Evolutionary conservation across 106 monocot genomes (phyloP), one percentile per base, ranked within the genome.

Genomic region (Alisma plantagoaquatica): DNA sequence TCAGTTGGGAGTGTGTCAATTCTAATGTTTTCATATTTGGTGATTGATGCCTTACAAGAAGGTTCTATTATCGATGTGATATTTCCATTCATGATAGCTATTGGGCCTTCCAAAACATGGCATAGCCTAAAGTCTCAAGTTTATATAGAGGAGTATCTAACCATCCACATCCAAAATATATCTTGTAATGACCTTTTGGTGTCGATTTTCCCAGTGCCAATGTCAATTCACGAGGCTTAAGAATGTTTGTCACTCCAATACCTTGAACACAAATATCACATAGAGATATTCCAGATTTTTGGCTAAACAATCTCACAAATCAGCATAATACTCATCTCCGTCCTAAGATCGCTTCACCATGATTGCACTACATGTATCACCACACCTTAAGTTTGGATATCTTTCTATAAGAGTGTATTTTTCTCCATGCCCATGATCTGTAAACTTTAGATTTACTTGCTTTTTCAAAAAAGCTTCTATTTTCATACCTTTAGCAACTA

Each of bases 71-170:
- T 85, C 2, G 89, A 73, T 0, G 96, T 96, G 52, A 88, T 96
- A 53, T 96, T 96, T 3, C 96, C 96, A 53, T 96, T 96, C 89
- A 96, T 96, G 47, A 96, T 84, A 42, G 89, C 70, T 30, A 73
- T 65, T 17, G 96, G 96, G 5, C 96, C 89, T 19, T 64, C 23
- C 54, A 96, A 33, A 14, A 46, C 31, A 45, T 84, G 69, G 1
- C 96, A 51, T 68, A 84, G 2, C 84, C 89, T 56, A 96, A 54
- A 15, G 71, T 89, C 54, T 84, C 81, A 16, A 96, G 69, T 63
- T 74, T 84, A 65, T 44, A 96, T 8, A 96, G 65, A 49, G 76
- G 78, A 10, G 81, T 85, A 27, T 76, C 64, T 41, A 71, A 60
- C 96, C 96, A 96, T 17, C 89, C 89, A 43, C 64, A 62, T 35